A percentile compares a stretch with the other conserved stretches of the same genome.
Conservation (phyloP, 306 rosid genomes). For the Hippophae gyantsensis region DNA sequence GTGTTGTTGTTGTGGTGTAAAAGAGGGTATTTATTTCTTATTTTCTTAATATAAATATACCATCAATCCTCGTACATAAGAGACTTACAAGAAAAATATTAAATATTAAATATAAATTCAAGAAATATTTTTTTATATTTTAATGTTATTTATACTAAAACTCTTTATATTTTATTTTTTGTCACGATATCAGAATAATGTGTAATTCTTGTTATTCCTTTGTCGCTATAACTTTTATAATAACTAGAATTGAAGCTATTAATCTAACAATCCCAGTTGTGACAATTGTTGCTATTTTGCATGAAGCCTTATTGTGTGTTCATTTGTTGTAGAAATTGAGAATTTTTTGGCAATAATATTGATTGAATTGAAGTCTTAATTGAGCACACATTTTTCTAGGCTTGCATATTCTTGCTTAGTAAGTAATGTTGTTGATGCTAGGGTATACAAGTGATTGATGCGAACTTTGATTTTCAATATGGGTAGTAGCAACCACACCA, state of each 20-base stretch:
- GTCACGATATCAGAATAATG: too few relatives aligned
- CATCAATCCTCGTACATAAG: too few relatives aligned
- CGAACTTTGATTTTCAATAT: conserved; percentile 43
- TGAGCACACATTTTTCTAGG: conserved; percentile 51
- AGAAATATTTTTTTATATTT: too few relatives aligned
- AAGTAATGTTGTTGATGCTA: conserved; percentile 79
- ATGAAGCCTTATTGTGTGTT: conserved; percentile 57
- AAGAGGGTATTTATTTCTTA: too few relatives aligned
- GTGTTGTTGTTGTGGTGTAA: too few relatives aligned
- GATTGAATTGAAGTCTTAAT: conserved; percentile 50
- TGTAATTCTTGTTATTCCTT: too few relatives aligned
- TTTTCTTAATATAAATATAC: too few relatives aligned
- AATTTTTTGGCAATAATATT: conserved; percentile 51
- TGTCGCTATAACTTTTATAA: conserved; percentile 70
- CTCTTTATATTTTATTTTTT: too few relatives aligned
- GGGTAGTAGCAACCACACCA: conserved; percentile 17
- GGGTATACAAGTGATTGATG: conserved; percentile 52
- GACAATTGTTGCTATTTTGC: conserved; percentile 30
- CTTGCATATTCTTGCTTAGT: conserved; percentile 46
- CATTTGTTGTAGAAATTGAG: conserved; percentile 69
- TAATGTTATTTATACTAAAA: too few relatives aligned
- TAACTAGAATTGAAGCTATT: conserved; percentile 63
- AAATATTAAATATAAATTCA: too few relatives aligned
- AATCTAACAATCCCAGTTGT: conserved; percentile 39
- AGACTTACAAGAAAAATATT: too few relatives aligned